Evolutionary conservation across 768 basidiomycete species (phyloP).

Genomic region (Termitomyces sp.): DNA sequence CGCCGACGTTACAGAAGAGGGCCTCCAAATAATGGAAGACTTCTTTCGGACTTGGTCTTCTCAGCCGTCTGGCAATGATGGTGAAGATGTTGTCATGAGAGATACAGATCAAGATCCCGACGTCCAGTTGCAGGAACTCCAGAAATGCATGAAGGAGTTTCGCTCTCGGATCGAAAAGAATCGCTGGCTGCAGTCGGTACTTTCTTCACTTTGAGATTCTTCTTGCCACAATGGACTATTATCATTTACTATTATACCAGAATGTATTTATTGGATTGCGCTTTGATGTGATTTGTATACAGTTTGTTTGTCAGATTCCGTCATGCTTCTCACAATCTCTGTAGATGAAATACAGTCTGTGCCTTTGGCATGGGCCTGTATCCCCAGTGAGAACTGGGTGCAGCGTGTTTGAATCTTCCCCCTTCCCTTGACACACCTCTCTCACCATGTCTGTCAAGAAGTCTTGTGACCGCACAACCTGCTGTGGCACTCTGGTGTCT

Average conservation of each 20-base stretch:
- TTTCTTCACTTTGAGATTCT: slow-evolving; percentile 33
- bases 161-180: slow-evolving; percentile 73
- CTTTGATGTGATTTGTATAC: not conserved
- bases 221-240: not conserved
- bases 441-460: no score
- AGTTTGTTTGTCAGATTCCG: no score
- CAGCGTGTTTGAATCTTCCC: no score
- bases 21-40: slow-evolving; percentile 76
- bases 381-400: no score
- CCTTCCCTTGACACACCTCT: no score
- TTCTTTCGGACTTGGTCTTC: slow-evolving; percentile 65
- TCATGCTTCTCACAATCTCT: no score
- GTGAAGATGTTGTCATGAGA: slow-evolving; percentile 46
- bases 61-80: slow-evolving; percentile 40
- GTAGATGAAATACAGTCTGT: no score
- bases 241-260: not conserved
- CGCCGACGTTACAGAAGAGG: slow-evolving; percentile 67
- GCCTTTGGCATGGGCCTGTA: no score
- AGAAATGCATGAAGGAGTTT: slow-evolving; percentile 61
- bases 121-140: slow-evolving; percentile 50
- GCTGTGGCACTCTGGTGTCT: no score
- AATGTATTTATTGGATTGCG: slow-evolving; percentile 1
- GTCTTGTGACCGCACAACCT: no score
- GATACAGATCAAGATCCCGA: slow-evolving; percentile 30
- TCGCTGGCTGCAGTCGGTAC: slow-evolving; percentile 67